These are phyloP conservation scores for Malus asiatica DNA, from an alignment of 306 rosid genomes.

Conservation along the genomic window DNA sequence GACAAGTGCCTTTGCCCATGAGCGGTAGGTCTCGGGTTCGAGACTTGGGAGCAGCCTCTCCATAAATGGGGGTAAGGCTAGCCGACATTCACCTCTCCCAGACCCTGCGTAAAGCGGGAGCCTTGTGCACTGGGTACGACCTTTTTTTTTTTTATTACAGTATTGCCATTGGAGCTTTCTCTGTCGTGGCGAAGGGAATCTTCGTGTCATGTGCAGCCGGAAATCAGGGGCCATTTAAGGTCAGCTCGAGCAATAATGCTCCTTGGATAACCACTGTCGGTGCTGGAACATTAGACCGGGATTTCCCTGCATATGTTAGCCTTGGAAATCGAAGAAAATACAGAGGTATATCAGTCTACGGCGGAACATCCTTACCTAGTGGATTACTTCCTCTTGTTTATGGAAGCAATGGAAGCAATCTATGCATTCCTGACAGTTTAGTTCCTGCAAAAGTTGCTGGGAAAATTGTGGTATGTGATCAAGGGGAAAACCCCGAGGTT, in stretches of 20 bases:
- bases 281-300: conserved; percentile 72
- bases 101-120: too few species aligned
- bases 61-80: too few species aligned
- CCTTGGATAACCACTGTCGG: conserved; percentile 72
- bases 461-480: conserved; percentile 61
- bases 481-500: conserved; percentile 32
- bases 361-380: conserved; percentile 28
- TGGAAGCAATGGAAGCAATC: conserved; percentile 35
- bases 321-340: conserved; percentile 53
- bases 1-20: too few species aligned
- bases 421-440: conserved; percentile 34
- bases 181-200: conserved; percentile 50
- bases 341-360: conserved; percentile 47
- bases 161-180: conserved; percentile 55
- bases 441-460: conserved; percentile 42
- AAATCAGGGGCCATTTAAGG: conserved; percentile 42
- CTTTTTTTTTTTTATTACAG: too few species aligned
- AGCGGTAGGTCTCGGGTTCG: too few species aligned
- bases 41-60: too few species aligned
- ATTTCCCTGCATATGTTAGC: conserved; percentile 50
- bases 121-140: too few species aligned
- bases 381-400: conserved; percentile 43
- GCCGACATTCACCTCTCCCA: too few species aligned
- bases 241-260: conserved; percentile 31
- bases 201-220: conserved; percentile 67